A percentile compares a stretch with the other conserved stretches of the same genome.
Conservation (phyloP, 2,329 filamentous ascomycete genomes). For the Ophiostoma ips region DNA sequence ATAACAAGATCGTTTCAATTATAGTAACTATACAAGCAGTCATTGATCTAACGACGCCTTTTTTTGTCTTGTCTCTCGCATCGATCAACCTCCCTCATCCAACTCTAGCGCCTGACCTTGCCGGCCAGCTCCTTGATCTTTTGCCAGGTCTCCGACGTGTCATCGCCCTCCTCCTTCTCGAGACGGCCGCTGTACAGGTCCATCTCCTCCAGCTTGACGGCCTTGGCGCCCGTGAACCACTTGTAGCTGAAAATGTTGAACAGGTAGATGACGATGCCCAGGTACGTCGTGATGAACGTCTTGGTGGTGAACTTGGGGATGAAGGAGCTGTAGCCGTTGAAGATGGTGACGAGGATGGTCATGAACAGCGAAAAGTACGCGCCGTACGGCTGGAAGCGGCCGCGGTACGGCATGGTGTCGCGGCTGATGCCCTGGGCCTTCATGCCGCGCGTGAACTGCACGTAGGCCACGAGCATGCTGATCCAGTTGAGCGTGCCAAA, state of each 20-base stretch:
- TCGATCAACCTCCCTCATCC: too few relatives aligned
- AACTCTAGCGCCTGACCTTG: not conserved
- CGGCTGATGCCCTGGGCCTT: slow-evolving; percentile 42
- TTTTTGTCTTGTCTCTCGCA: too few relatives aligned
- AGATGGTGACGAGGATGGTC: not conserved
- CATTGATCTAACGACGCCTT: too few relatives aligned
- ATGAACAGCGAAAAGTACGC: slow-evolving; percentile 1
- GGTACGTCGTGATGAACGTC: slow-evolving; percentile 1
- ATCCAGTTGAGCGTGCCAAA: slow-evolving; percentile 41
- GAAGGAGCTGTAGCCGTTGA: slow-evolving; percentile 1
- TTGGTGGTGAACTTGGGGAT: not conserved
- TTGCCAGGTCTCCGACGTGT: not conserved
- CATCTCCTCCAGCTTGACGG: slow-evolving; percentile 2
- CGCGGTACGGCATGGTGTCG: slow-evolving; percentile 43
- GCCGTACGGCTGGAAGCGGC: slow-evolving; percentile 41
- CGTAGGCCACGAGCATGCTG: slow-evolving; percentile 53
- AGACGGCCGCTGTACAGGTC: slow-evolving; percentile 1
- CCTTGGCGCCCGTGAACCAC: not conserved
- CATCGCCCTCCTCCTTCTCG: not conserved
- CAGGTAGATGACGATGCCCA: slow-evolving; percentile 1
- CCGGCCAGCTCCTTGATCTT: not conserved
- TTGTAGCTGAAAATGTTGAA: slow-evolving; percentile 2
- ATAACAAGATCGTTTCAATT: too few relatives aligned
- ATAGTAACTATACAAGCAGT: too few relatives aligned
- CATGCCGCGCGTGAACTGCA: slow-evolving; percentile 51